Conservation (phyloP, 2,329 filamentous ascomycete species). For the Whalleya microplaca region DNA sequence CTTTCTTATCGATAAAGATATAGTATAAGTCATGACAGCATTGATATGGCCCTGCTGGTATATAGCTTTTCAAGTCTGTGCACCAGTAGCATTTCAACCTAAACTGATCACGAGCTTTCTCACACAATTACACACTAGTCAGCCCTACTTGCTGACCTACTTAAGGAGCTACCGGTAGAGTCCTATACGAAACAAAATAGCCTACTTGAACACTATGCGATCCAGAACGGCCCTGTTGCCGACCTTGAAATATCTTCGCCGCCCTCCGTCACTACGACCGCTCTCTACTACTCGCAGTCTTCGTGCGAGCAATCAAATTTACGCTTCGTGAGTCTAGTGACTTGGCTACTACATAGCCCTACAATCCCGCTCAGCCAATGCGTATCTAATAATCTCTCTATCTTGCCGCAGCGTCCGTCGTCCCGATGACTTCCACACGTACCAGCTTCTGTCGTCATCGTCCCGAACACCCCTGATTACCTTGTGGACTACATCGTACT, state of each 20-base stretch:
- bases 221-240: slow-evolving; percentile 4
- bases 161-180: too few relatives aligned
- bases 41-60: too few relatives aligned
- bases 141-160: too few relatives aligned
- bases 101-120: too few relatives aligned
- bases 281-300: slow-evolving; percentile 36
- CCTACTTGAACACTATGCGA: slow-evolving; percentile 1
- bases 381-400: neutral
- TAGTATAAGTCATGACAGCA: too few relatives aligned
- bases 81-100: too few relatives aligned
- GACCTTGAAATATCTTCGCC: slow-evolving; percentile 7
- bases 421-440: slow-evolving; percentile 57
- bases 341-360: slow-evolving; percentile 6
- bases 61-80: too few relatives aligned
- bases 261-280: neutral
- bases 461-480: slow-evolving; percentile 60
- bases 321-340: slow-evolving; percentile 41
- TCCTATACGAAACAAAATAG: neutral
- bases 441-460: slow-evolving; percentile 58
- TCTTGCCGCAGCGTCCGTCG: slow-evolving; percentile 52
- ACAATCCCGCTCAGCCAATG: slow-evolving; percentile 1
- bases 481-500: slow-evolving; percentile 64
- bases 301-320: slow-evolving; percentile 44
- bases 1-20: too few relatives aligned
- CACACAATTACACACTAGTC: too few relatives aligned